Base-by-base conservation (phyloP, 306 rosid genomes). In the Medicago ruthenica region DNA sequence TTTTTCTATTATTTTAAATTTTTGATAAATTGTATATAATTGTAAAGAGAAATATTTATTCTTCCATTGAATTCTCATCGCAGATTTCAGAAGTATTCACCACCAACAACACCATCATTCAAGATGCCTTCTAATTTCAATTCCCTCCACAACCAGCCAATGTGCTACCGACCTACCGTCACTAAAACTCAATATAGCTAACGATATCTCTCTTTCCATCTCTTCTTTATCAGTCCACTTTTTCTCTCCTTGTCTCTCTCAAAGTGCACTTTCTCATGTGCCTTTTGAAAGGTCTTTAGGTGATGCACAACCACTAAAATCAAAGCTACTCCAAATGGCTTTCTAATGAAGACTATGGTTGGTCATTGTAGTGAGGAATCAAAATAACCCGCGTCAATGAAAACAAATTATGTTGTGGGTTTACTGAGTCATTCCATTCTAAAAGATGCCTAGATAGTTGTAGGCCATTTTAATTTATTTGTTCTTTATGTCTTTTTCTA, bases 291-390 rank as follows among this genome's bases (percentile, higher is more conserved):
- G 82, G 77, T 76, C 73, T 86, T 73, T 57, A 78, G 87, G 84
- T 61, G 80, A 85, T 80, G 85, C 91, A 86, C 63, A 78, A 34
- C 89, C 93, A 88, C 86, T 83, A 40, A 71, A 57, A 70, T 75
- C 71, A 65, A 79, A 67, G 81, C 12, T 60, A 81, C 63, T 27
- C 20, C 36, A 69, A 75, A 68, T 42, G 70, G 71, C 83, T 76
- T 79, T 55, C 66, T 40, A 63, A 15, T 75, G 73, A 74, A 62
- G 34, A 45, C 72, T 79, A 75, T 48, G 70, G 58, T 79, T 79
- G 80, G 77, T 27, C 60, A 81, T 70, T 63, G 8, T 24, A 54
- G 42, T 45, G 13, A 59, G 76, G 82, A 83, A 83, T 82, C 76
- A 69, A 36, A 51, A 4, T 72, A 59, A 77, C 79, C 81, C 84